phyloP scores from a whole-genome alignment of 768 basidiomycete species.

The Boletus speciosus region DNA sequence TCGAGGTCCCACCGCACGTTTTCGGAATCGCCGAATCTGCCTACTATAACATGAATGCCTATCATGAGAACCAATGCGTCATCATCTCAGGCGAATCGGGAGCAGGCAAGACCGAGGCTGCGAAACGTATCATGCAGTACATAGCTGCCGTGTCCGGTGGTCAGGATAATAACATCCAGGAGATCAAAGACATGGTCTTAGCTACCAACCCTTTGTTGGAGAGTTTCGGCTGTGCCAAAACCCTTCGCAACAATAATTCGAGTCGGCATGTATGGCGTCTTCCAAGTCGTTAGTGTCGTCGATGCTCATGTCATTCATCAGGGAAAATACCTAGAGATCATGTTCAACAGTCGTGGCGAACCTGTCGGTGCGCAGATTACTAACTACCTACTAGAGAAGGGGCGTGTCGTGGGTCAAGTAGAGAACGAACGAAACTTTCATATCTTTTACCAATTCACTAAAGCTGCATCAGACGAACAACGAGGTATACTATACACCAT shows the following conservation, averaged over 20 bases:
- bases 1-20: conserved; percentile 97
- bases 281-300: neutral
- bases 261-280: conserved; percentile 85
- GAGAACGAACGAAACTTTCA: conserved; percentile 97
- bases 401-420: conserved; percentile 93
- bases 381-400: conserved; percentile 96
- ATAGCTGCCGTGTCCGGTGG: conserved; percentile 95
- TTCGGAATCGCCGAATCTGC: conserved; percentile 95
- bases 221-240: conserved; percentile 99
- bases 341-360: conserved; percentile 92
- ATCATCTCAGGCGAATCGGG: conserved; percentile 99
- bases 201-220: conserved; percentile 97
- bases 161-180: conserved; percentile 86
- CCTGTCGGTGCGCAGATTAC: conserved; percentile 98
- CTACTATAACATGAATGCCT: conserved; percentile 99
- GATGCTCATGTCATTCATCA: conserved; percentile 32
- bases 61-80: conserved; percentile 99
- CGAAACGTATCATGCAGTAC: conserved; percentile 99
- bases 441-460: conserved; percentile 99
- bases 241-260: conserved; percentile 96
- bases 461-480: conserved; percentile 85
- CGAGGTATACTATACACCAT: conserved; percentile 62
- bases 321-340: conserved; percentile 99
- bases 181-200: conserved; percentile 99
- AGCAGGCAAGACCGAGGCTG: conserved; percentile 98